These are phyloP conservation scores for Linnemannia elongata DNA, from an alignment of 192 early-diverging fungal genomes.

Conservation along the genomic window DNA sequence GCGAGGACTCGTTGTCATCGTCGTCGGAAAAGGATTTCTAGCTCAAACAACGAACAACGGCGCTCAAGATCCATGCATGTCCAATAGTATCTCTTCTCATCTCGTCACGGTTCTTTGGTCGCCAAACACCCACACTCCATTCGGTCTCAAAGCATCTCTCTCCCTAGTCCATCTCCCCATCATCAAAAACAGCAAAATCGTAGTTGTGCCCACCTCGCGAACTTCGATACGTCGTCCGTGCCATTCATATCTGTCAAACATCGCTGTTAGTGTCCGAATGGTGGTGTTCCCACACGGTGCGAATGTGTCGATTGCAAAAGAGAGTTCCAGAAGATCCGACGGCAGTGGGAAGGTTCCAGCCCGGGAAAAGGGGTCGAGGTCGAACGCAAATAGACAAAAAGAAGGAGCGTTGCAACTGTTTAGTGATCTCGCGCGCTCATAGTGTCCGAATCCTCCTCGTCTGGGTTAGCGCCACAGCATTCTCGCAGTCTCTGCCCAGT, in stretches of 20 bases:
- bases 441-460: neutral
- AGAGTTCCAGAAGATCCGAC: neutral
- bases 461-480: neutral
- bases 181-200: conserved; percentile 16
- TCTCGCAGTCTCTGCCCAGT: neutral
- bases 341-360: neutral
- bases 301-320: neutral
- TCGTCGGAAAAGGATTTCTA: neutral
- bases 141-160: neutral
- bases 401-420: neutral
- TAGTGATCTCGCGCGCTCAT: conserved; percentile 5
- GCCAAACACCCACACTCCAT: no score
- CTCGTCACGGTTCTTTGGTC: neutral
- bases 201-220: conserved; percentile 72
- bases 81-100: neutral
- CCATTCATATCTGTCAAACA: conserved; percentile 87
- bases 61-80: neutral
- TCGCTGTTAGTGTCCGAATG: conserved; percentile 61
- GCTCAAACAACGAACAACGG: neutral
- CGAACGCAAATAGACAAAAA: conserved; percentile 4
- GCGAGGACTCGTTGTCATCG: neutral
- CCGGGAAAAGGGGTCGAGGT: neutral
- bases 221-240: conserved; percentile 83
- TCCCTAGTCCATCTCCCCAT: neutral
- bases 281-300: neutral